Conservation (phyloP, 768 basidiomycete species). For the Russula dissimulans region DNA sequence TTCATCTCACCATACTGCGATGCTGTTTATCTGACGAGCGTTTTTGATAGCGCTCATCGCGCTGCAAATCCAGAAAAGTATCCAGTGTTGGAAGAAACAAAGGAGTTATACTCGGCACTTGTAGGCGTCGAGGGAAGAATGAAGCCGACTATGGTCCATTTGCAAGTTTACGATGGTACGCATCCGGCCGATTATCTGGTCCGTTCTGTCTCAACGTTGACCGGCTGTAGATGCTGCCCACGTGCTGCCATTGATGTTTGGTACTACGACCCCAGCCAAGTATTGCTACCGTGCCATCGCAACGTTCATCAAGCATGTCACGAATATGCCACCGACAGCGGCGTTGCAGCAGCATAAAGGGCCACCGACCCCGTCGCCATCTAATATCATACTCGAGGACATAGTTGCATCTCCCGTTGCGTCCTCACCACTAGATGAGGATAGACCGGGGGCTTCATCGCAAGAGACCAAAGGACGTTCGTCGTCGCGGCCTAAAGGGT, state of each 20-base stretch:
- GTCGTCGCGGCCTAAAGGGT: neutral
- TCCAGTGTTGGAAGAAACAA: constrained; percentile 37
- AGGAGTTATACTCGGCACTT: constrained; percentile 48
- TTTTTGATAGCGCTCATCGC: constrained; percentile 62
- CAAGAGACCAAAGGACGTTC: neutral
- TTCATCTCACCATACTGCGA: neutral
- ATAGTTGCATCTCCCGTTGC: neutral
- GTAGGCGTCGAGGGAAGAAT: constrained; percentile 44
- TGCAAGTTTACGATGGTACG: constrained; percentile 86
- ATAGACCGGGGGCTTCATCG: neutral
- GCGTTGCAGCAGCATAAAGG: neutral
- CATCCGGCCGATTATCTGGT: constrained; percentile 3
- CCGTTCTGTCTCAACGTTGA: neutral
- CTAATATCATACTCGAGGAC: neutral
- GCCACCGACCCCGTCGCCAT: neutral
- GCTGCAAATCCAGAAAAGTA: constrained; percentile 77
- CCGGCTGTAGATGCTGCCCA: constrained; percentile 51
- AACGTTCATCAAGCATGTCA: constrained; percentile 60
- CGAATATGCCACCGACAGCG: constrained; percentile 34
- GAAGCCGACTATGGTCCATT: constrained; percentile 69
- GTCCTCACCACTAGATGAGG: neutral
- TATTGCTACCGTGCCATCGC: constrained; percentile 75
- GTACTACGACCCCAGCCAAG: constrained; percentile 68
- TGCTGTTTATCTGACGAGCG: neutral
- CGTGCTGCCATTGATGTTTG: constrained; percentile 60